Evolutionary conservation across 805 yeast genomes (phyloP), one percentile per base, ranked within the genome.

Genomic region (Maudiozyma barnettii): DNA sequence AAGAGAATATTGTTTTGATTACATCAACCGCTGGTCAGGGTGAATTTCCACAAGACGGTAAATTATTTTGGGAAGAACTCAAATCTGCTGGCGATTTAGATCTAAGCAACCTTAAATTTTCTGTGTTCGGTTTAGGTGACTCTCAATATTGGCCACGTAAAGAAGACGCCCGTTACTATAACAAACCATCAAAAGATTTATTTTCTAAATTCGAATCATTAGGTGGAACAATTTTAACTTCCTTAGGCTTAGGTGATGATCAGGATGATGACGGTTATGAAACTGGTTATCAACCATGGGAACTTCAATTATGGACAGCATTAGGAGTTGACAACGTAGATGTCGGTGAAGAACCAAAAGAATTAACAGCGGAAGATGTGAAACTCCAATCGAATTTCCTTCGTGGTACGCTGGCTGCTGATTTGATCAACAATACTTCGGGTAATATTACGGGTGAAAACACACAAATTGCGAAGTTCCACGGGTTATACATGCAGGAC

Each of bases 401-500:
- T 57, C 82, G 98, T 68, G 98, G 98, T 59, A 87, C 95, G 0
- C 90, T 91, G 65, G 90, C 78, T 33, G 93, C 84, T 66, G 96
- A 90, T 36, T 75, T 91, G 50, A 61, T 65, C 47, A 97, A 91
- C 64, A 75, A 76, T 47, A 74, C 87, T 4, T 91, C 98, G 9
- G 96, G 97, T 54, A 90, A 96, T 14, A 85, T 91, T 54, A 76
- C 84, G 53, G 91, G 96, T 12, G 78, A 78, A 48, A 96, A 89
- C 67, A 95, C 89, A 69, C 97, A 90, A 69, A 69, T 91, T 66
- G 89, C 97, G 55, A 91, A 91, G 70, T 91, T 91, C 79, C 98
- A 91, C 67, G 98, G 98, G 70, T 88, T 88, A 55, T 91, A 91
- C 67, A 88, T 91, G 95, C 98, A 91, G 72, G 98, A 91, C 67